Conservation (phyloP, 208 protist genomes). For the Dictyostelium gargantuum region DNA sequence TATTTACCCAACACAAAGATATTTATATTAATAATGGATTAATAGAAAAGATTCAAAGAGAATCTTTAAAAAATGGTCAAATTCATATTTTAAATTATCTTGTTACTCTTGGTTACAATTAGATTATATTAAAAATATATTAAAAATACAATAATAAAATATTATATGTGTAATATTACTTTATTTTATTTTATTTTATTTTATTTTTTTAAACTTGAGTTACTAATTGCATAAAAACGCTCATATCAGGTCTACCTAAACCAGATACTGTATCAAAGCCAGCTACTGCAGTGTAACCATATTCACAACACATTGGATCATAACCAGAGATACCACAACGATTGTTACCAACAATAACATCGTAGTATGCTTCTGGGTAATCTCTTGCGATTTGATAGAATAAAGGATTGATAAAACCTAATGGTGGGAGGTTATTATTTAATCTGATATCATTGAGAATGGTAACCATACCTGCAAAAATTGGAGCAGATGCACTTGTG, state of each 20-base stretch:
- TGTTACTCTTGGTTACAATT: too few species aligned
- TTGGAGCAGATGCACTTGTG: slow-evolving; percentile 64
- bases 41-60: too few species aligned
- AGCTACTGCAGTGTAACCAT: slow-evolving; percentile 20
- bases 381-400: slow-evolving; percentile 72
- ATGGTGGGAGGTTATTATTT: slow-evolving; percentile 59
- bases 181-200: background rate
- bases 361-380: slow-evolving; percentile 70
- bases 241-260: slow-evolving; percentile 49
- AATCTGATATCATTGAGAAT: slow-evolving; percentile 78
- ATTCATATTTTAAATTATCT: too few species aligned
- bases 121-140: too few species aligned
- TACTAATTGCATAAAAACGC: slow-evolving; percentile 43
- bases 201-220: background rate
- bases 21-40: too few species aligned
- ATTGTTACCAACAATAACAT: slow-evolving; percentile 80
- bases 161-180: too few species aligned
- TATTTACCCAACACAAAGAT: too few species aligned
- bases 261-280: slow-evolving; percentile 58
- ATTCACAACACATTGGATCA: slow-evolving; percentile 7
- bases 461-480: slow-evolving; percentile 73
- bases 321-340: slow-evolving; percentile 30
- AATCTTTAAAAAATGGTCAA: too few species aligned
- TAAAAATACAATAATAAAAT: too few species aligned
- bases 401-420: slow-evolving; percentile 85